These are phyloP conservation scores for Cryptococcus amylolentus DNA, from an alignment of 1,284 basidiomycete species.

Conservation along the genomic window DNA sequence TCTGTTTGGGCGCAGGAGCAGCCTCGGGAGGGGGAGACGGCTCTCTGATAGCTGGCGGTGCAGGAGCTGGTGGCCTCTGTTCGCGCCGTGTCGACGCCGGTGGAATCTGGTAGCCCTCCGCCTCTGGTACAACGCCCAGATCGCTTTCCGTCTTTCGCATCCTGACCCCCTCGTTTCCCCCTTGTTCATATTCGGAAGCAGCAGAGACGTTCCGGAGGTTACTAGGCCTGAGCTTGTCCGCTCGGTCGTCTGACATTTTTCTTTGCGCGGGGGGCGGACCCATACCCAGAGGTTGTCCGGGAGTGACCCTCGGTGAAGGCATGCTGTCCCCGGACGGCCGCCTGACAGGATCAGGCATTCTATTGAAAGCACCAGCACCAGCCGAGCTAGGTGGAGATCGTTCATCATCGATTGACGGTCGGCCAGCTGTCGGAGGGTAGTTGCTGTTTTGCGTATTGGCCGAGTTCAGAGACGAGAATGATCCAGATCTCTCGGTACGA, in stretches of 20 bases:
- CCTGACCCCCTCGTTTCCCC: neutral
- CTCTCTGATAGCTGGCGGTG: neutral
- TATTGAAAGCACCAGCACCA: slow-evolving; percentile 7
- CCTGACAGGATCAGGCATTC: slow-evolving; percentile 18
- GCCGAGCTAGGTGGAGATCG: slow-evolving; percentile 13
- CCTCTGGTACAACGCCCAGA: slow-evolving; percentile 13
- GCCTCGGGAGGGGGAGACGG: neutral
- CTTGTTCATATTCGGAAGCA: slow-evolving; percentile 17
- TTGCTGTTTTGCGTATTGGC: slow-evolving; percentile 6
- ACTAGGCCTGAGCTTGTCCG: slow-evolving; percentile 14
- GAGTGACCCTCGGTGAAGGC: slow-evolving; percentile 11
- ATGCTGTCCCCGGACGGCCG: slow-evolving; percentile 9
- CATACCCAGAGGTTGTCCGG: slow-evolving; percentile 3
- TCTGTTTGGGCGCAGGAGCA: neutral
- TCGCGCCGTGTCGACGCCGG: neutral
- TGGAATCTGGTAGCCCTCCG: neutral
- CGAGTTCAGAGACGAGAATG: slow-evolving; percentile 14
- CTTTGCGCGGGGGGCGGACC: slow-evolving; percentile 10
- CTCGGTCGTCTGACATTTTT: slow-evolving; percentile 16
- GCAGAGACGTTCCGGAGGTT: slow-evolving; percentile 15
- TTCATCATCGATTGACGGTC: slow-evolving; percentile 25
- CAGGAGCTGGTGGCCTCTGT: slow-evolving; percentile 1
- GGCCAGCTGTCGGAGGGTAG: slow-evolving; percentile 7
- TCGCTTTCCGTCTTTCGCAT: slow-evolving; percentile 10
- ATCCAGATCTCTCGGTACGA: slow-evolving; percentile 16